Conservation (phyloP, 2,329 filamentous ascomycete genomes). For the Chaetomium strumarium region DNA sequence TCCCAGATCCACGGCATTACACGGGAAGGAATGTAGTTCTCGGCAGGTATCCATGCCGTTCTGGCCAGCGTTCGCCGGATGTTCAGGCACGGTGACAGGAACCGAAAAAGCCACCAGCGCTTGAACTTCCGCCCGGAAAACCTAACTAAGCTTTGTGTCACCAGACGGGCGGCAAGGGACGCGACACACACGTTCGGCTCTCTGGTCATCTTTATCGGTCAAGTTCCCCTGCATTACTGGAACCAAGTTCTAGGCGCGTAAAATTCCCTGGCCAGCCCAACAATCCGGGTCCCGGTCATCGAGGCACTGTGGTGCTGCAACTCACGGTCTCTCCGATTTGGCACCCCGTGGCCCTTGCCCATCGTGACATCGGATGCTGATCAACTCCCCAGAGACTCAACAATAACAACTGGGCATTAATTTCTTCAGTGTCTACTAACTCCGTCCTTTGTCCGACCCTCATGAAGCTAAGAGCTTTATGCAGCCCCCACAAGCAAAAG, state of each 20-base stretch:
- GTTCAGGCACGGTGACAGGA: background rate
- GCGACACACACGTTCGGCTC: background rate
- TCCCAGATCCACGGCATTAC: background rate
- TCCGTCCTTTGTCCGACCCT: too few relatives aligned
- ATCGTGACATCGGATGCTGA: background rate
- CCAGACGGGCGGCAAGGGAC: background rate
- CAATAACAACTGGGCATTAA: background rate
- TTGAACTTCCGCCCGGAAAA: background rate
- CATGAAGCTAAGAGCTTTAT: background rate
- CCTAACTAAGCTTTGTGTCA: background rate
- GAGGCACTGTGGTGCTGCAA: background rate
- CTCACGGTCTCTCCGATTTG: too few relatives aligned
- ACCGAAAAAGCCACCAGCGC: background rate
- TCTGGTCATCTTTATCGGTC: background rate
- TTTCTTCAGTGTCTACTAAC: too few relatives aligned
- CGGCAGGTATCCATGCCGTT: background rate
- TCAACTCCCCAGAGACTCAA: background rate
- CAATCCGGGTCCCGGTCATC: background rate
- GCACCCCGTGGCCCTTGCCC: background rate
- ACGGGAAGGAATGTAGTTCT: background rate
- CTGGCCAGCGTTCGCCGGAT: background rate
- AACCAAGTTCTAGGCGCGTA: too few relatives aligned
- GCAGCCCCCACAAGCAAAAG: slow-evolving; percentile 1
- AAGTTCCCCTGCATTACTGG: background rate
- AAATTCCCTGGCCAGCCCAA: background rate